A percentile compares a stretch with the other conserved stretches of the same genome.
These are phyloP conservation scores for Flaveria ramosissima DNA, from an alignment of 129 eudicot genomes.

Conservation along the genomic window DNA sequence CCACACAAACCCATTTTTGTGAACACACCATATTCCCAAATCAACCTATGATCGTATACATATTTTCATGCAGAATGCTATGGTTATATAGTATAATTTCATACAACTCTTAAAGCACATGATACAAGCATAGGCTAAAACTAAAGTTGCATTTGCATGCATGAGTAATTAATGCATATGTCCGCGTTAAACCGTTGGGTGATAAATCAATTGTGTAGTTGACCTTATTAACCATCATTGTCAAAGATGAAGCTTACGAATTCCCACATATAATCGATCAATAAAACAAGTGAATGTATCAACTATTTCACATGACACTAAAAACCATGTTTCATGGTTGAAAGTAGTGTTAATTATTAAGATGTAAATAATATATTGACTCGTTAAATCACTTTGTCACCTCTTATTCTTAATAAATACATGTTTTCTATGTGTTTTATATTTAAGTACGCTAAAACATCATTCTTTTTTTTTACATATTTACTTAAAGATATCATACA, in stretches of 20 bases:
- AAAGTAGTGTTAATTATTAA: background rate
- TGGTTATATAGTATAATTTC: constrained; percentile 11
- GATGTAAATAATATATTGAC: too few relatives aligned
- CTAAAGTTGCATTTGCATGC: constrained; percentile 30
- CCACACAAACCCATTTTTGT: constrained; percentile 45
- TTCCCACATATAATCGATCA: background rate
- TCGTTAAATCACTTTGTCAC: too few relatives aligned
- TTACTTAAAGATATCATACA: too few relatives aligned
- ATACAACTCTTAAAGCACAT: constrained; percentile 21
- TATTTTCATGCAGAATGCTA: constrained; percentile 15
- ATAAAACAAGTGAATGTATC: constrained; percentile 1
- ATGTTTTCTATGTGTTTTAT: too few relatives aligned
- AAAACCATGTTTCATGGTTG: background rate
- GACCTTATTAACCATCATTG: constrained; percentile 27
- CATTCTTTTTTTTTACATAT: too few relatives aligned
- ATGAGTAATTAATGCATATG: constrained; percentile 31
- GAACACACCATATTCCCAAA: constrained; percentile 32
- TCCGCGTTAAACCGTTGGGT: constrained; percentile 44
- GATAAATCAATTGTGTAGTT: constrained; percentile 24
- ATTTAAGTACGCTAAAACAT: too few relatives aligned
- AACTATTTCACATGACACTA: constrained; percentile 9
- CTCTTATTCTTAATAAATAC: too few relatives aligned
- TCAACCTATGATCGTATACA: constrained; percentile 15
- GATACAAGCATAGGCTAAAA: constrained; percentile 26
- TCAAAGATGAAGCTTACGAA: constrained; percentile 19